phyloP scores from a whole-genome alignment of 2,329 filamentous ascomycete species.

The Fusarium dimerum region DNA sequence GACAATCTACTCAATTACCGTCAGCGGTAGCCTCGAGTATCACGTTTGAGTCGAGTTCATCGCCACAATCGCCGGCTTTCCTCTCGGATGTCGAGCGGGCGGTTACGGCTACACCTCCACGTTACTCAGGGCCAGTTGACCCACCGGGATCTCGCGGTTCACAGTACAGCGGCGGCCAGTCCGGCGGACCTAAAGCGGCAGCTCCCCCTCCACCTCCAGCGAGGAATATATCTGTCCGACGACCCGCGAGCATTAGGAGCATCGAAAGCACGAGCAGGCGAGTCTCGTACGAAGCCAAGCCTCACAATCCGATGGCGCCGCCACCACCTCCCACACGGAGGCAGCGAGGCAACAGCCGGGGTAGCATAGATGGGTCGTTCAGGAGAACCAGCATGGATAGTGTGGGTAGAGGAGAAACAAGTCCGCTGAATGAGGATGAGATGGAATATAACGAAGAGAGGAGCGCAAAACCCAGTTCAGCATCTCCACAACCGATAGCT shows the following conservation, averaged over 20 bases:
- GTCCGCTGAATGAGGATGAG: constrained; percentile 20
- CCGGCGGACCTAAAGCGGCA: constrained; percentile 16
- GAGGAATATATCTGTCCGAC: constrained; percentile 44
- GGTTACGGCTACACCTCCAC: constrained; percentile 6
- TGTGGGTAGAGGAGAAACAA: constrained; percentile 18
- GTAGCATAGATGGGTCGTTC: constrained; percentile 40
- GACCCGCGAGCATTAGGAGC: constrained; percentile 45
- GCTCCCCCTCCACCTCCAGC: constrained; percentile 48
- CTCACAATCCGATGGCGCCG: constrained; percentile 31
- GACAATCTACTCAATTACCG: constrained; percentile 26
- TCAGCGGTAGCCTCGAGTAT: constrained; percentile 34
- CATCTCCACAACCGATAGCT: constrained; percentile 18
- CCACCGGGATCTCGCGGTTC: constrained; percentile 11
- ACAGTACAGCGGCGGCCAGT: constrained; percentile 13
- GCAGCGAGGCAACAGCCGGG: constrained; percentile 48
- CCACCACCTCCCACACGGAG: constrained; percentile 52
- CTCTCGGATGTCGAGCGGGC: constrained; percentile 20
- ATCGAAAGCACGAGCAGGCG: constrained; percentile 39
- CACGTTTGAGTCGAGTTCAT: constrained; percentile 31
- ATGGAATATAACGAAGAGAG: constrained; percentile 1
- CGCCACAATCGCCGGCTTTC: constrained; percentile 19
- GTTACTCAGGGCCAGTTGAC: constrained; percentile 12
- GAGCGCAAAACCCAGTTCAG: constrained; percentile 11
- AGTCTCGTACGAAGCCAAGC: constrained; percentile 30
- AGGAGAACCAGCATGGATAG: constrained; percentile 37